Evolutionary conservation across 208 protist genomes (phyloP).

Genomic region (Trypanosoma vivax): DNA sequence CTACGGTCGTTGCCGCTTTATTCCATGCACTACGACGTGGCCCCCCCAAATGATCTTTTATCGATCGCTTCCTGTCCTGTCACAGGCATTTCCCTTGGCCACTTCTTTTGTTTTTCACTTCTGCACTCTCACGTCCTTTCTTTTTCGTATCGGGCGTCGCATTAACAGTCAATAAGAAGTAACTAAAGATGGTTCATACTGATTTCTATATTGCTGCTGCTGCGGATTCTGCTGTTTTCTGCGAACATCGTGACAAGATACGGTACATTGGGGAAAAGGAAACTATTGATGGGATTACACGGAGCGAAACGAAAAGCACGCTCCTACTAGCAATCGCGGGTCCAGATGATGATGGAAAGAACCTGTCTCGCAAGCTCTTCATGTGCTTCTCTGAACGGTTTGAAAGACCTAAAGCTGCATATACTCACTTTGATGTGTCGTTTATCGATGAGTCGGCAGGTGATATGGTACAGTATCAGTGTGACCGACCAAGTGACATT

Average conservation of each 20-base stretch:
- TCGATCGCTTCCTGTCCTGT: too few relatives aligned
- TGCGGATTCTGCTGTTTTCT: conserved; percentile 9
- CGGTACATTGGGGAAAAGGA: conserved; percentile 19
- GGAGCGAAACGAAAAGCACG: conserved; percentile 22
- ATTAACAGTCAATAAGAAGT: too few relatives aligned
- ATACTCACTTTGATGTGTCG: conserved; percentile 46
- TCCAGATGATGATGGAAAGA: conserved; percentile 18
- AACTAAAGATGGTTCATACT: conserved; percentile 15
- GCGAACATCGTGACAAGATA: conserved; percentile 12
- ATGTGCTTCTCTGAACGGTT: conserved; percentile 36
- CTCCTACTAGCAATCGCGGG: conserved; percentile 32
- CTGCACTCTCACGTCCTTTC: too few relatives aligned
- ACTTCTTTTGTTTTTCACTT: too few relatives aligned
- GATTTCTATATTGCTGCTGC: conserved; percentile 36
- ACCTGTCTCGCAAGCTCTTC: conserved; percentile 36
- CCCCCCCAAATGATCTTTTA: too few relatives aligned
- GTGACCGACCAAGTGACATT: conserved; percentile 48
- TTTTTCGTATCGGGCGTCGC: too few relatives aligned
- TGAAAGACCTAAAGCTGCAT: conserved; percentile 11
- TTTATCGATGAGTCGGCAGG: conserved; percentile 44
- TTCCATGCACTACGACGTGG: too few relatives aligned
- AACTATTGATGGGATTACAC: conserved; percentile 24
- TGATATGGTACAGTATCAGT: conserved; percentile 50
- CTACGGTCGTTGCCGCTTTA: too few relatives aligned
- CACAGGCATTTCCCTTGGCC: too few relatives aligned